phyloP scores from a whole-genome alignment of 129 eudicot genomes.

The Cynara cardunculus region DNA sequence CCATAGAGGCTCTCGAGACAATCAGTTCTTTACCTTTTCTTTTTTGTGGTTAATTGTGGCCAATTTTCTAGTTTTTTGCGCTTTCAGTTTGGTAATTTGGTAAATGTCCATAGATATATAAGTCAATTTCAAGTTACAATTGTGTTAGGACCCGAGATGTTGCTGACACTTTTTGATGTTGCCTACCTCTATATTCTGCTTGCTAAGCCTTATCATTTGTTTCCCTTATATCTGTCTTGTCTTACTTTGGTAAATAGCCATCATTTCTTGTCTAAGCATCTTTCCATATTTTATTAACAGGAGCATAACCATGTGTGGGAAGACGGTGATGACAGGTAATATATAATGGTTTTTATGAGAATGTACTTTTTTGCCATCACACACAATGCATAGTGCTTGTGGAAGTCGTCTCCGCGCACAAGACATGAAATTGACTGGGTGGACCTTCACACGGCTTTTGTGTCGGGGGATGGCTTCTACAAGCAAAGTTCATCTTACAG shows the following conservation, averaged over 20 bases:
- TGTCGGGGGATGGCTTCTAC: too few relatives aligned
- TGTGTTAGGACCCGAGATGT: not conserved
- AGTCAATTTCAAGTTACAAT: not conserved
- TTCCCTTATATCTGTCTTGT: not conserved
- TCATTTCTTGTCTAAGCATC: not conserved
- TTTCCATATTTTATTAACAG: slow-evolving; percentile 30
- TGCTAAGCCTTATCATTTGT: not conserved
- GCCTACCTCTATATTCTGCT: not conserved
- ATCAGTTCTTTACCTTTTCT: not conserved
- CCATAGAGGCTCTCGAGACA: not conserved
- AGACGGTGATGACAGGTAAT: slow-evolving; percentile 95
- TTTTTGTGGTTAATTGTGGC: not conserved
- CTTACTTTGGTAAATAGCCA: not conserved
- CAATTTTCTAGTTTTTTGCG: not conserved
- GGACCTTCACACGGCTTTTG: too few relatives aligned
- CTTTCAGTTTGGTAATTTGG: not conserved
- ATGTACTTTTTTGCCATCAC: not conserved
- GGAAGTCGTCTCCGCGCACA: not conserved
- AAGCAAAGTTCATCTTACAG: too few relatives aligned
- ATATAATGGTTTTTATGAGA: not conserved
- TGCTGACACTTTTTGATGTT: not conserved
- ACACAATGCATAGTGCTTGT: not conserved
- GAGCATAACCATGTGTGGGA: slow-evolving; percentile 88
- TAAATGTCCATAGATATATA: not conserved
- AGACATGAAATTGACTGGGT: too few relatives aligned